Evolutionary conservation across 768 basidiomycete species (phyloP), one percentile per base, ranked within the genome.

Genomic region (Dacryopinax spathularia): DNA sequence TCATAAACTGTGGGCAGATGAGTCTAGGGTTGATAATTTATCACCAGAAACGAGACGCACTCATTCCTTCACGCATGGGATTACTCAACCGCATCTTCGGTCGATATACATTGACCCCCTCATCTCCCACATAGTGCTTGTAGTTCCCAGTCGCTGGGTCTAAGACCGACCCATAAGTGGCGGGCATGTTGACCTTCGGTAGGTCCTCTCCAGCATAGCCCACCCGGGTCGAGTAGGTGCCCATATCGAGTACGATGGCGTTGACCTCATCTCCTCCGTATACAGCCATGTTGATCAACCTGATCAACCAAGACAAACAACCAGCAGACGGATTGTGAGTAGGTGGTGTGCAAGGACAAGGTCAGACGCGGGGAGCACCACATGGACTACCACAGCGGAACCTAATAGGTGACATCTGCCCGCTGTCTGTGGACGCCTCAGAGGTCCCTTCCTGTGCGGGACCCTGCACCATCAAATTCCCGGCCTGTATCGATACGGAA

Each of bases 171-270:
- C 94, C 94, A 74, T 91, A 98, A 43, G 84, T 80, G 2, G 93
- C 89, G 7, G 96, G 89, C 66, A 95, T 84, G 66, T 97, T 85
- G 18, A 89, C 88, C 75, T 91, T 91, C 18, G 96, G 96, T 12
- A 88, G 83, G 70, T 98, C 96, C 75, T 98, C 95, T 48, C 96
- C 96, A 12, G 96, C 95, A 74, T 98, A 96, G 62, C 96, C 96
- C 12, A 92, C 91, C 72, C 96, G 86, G 62, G 94, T 77, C 9
- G 91, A 88, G 27, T 88, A 87, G 12, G 89, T 80, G 31, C 96
- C 96, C 72, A 98, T 88, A 77, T 99, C 96, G 35, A 99, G 77
- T 25, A 98, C 96, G 61, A 98, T 78, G 33, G 95, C 96, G 34
- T 92, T 88, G n/a, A 98, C 92, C 77, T 97, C 94, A 72, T 97